Conservation (phyloP, 2,329 filamentous ascomycete species). For the Ophiocordyceps camponoti-saundersi region DNA sequence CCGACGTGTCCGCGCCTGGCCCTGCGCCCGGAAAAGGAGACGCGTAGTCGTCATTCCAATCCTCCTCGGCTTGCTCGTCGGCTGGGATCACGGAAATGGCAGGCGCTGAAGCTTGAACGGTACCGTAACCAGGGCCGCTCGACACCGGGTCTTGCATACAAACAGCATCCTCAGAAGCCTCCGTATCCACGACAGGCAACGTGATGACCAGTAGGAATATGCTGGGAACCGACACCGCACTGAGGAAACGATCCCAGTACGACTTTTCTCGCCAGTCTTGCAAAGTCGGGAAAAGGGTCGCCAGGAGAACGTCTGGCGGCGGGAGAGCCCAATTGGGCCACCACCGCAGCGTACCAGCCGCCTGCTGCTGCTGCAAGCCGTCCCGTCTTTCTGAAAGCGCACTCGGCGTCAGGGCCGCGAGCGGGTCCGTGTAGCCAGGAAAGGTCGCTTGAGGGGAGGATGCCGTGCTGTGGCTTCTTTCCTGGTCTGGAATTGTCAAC, state of each 20-base stretch:
- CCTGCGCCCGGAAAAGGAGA: constrained; percentile 15
- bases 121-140: constrained; percentile 12
- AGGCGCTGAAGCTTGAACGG: constrained; percentile 14
- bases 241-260: constrained; percentile 71
- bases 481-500: constrained; percentile 29
- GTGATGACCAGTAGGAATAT: constrained; percentile 84
- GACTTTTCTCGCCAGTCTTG: constrained; percentile 66
- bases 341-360: constrained; percentile 42
- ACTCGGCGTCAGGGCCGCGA: constrained; percentile 24
- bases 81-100: constrained; percentile 17
- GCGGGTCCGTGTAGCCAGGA: constrained; percentile 47
- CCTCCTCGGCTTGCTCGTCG: constrained; percentile 25
- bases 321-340: constrained; percentile 69
- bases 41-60: constrained; percentile 42
- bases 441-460: constrained; percentile 46
- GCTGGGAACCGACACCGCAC: constrained; percentile 69
- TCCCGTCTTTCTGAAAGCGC: constrained; percentile 12
- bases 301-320: constrained; percentile 50
- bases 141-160: constrained; percentile 10
- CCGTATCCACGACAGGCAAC: constrained; percentile 72
- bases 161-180: constrained; percentile 28
- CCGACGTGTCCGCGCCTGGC: constrained; percentile 7
- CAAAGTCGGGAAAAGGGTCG: constrained; percentile 75
- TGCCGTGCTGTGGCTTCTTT: constrained; percentile 22
- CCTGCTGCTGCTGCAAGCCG: constrained; percentile 12